A percentile compares a stretch with the other conserved stretches of the same genome.
phyloP scores from a whole-genome alignment of 202 grass and related monocot genomes.

The Setaria italica region DNA sequence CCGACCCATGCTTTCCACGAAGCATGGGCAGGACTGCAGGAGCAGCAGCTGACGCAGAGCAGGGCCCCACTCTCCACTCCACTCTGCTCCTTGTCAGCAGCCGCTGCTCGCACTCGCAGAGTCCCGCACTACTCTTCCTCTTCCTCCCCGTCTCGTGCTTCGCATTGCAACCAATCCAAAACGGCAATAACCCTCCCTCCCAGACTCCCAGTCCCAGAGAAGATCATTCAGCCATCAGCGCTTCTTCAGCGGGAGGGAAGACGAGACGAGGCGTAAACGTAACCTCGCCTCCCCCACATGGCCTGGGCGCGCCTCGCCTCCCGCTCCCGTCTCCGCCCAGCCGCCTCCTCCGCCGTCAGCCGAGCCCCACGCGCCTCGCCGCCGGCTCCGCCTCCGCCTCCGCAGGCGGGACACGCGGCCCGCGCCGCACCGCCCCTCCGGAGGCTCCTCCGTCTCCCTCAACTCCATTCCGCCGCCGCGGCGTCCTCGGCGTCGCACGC shows the following conservation, averaged over 20 bases:
- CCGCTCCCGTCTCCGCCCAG: constrained; percentile 8
- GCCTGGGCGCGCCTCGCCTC: constrained; percentile 43
- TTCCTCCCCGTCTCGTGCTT: background rate
- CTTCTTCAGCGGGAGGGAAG: background rate
- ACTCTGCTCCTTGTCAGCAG: too few relatives aligned
- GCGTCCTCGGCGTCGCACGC: background rate
- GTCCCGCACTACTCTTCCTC: constrained; percentile 46
- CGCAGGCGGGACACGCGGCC: background rate
- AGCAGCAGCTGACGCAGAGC: background rate
- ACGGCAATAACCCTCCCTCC: too few relatives aligned
- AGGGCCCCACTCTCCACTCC: background rate
- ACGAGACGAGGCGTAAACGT: constrained; percentile 29
- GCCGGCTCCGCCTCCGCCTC: background rate
- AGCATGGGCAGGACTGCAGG: background rate
- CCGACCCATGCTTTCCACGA: constrained; percentile 29
- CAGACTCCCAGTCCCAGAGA: too few relatives aligned
- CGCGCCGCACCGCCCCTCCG: constrained; percentile 20
- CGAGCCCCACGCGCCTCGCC: background rate
- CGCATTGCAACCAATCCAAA: constrained; percentile 25
- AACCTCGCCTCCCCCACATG: constrained; percentile 8
- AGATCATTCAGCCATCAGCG: background rate
- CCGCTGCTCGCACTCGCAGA: background rate
- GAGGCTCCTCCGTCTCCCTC: constrained; percentile 23
- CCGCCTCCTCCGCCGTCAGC: constrained; percentile 8
- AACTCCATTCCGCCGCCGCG: background rate